A percentile compares a stretch with the other conserved stretches of the same genome.
Conservation (phyloP, 2,329 filamentous ascomycete species). For the Fusarium sp. region DNA sequence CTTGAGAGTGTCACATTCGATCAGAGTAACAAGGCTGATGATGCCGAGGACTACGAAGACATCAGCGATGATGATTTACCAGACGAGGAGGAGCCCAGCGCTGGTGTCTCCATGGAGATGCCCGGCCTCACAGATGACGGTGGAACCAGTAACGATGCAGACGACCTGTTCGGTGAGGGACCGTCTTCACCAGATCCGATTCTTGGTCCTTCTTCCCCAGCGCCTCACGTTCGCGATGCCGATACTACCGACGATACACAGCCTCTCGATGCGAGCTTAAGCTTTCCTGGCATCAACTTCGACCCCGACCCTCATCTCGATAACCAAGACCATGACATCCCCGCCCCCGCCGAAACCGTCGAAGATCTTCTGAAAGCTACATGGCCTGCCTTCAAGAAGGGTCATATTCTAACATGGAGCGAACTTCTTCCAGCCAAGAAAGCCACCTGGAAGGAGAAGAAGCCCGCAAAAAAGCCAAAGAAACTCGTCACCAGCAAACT, state of each 20-base stretch:
- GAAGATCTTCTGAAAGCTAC: conserved; percentile 82
- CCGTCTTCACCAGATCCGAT: conserved; percentile 64
- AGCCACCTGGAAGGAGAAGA: conserved; percentile 82
- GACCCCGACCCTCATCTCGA: conserved; percentile 60
- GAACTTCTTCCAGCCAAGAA: conserved; percentile 85
- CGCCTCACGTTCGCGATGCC: conserved; percentile 58
- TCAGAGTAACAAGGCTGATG: conserved; percentile 85
- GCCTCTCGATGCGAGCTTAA: conserved; percentile 50
- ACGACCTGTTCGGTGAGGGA: conserved; percentile 78
- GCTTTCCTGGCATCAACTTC: conserved; percentile 62
- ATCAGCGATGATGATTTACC: conserved; percentile 93
- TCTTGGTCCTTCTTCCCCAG: conserved; percentile 60
- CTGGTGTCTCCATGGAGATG: conserved; percentile 60
- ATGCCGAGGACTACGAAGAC: conserved; percentile 91
- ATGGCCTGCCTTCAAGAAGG: conserved; percentile 84
- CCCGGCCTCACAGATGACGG: conserved; percentile 71
- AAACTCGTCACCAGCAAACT: conserved; percentile 88
- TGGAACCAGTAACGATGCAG: conserved; percentile 70
- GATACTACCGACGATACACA: conserved; percentile 55
- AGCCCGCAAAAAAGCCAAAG: conserved; percentile 83
- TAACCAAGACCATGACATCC: conserved; percentile 74
- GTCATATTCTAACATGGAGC: conserved; percentile 82
- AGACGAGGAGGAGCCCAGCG: conserved; percentile 76
- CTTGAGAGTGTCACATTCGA: conserved; percentile 67
- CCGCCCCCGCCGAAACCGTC: conserved; percentile 77